Percentiles rank a stretch among this genome's conserved stretches.
Evolutionary conservation across 441 rosid genomes (phyloP).

Genomic region (Croton laevigatus): DNA sequence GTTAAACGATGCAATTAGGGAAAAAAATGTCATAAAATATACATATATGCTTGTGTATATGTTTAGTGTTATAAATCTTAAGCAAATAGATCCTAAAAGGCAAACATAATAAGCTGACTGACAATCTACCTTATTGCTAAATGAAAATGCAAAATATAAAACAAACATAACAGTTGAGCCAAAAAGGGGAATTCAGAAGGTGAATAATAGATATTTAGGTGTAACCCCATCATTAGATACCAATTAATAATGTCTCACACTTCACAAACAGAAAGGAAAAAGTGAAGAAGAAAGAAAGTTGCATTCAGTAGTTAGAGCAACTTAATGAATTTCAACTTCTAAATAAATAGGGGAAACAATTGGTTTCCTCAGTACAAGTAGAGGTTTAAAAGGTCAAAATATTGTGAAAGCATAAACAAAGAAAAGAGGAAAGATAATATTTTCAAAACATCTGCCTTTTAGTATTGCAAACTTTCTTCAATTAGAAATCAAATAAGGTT

Average conservation of each 20-base stretch:
- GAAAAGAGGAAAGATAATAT: neutral
- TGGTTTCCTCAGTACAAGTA: neutral
- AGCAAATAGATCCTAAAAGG: slow-evolving; percentile 17
- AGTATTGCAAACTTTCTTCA: neutral
- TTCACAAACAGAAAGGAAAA: neutral
- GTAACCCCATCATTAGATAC: neutral
- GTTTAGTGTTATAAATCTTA: neutral
- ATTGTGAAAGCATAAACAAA: slow-evolving; percentile 4
- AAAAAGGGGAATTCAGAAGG: neutral
- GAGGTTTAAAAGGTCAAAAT: neutral
- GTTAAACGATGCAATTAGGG: slow-evolving; percentile 22
- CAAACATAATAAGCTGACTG: neutral
- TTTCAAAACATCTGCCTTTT: neutral
- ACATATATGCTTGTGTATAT: neutral
- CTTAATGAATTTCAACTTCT: neutral
- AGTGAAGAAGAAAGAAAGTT: neutral
- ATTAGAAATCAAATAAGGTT: slow-evolving; percentile 3
- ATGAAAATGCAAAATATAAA: neutral
- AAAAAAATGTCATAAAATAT: neutral
- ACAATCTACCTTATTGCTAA: neutral
- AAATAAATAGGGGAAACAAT: neutral
- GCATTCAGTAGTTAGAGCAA: neutral
- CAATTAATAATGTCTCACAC: neutral
- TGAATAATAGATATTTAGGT: neutral
- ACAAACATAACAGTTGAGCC: neutral